These are phyloP conservation scores for Pythium volutum DNA, from an alignment of 352 stramenopile species.

Conservation along the genomic window DNA sequence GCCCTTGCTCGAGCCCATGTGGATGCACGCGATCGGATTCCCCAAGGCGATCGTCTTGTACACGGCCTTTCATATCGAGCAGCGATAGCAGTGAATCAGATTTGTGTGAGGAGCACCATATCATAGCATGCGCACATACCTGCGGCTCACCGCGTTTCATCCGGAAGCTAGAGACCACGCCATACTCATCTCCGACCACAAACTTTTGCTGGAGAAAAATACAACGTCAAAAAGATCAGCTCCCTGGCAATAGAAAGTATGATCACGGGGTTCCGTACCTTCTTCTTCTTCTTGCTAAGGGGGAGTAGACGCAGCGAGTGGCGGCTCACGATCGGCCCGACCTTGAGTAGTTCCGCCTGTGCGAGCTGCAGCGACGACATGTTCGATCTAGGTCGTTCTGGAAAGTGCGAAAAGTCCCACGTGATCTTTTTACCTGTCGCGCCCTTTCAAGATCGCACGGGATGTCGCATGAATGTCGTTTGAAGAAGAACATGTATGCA, in stretches of 20 bases:
- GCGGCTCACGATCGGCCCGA: constrained; percentile 68
- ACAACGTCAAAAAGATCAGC: neutral
- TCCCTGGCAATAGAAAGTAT: neutral
- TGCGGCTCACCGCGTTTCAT: constrained; percentile 83
- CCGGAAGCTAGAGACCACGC: constrained; percentile 75
- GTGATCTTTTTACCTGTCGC: neutral
- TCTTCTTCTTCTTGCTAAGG: constrained; percentile 87
- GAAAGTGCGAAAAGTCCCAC: neutral
- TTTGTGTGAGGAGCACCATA: neutral
- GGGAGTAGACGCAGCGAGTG: constrained; percentile 77
- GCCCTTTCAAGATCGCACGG: constrained; percentile 7
- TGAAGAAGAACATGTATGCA: neutral
- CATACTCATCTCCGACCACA: constrained; percentile 81
- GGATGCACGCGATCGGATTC: constrained; percentile 58
- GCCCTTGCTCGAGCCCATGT: constrained; percentile 69
- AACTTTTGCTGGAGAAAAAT: constrained; percentile 71
- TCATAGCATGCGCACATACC: constrained; percentile 19
- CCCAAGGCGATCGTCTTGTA: constrained; percentile 63
- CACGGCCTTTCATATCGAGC: constrained; percentile 42
- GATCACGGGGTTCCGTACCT: no score
- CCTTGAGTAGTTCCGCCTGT: constrained; percentile 77
- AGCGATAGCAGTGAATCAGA: neutral
- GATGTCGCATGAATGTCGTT: constrained; percentile 8
- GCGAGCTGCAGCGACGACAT: constrained; percentile 58
- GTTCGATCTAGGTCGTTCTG: neutral